Percentiles rank a stretch among this genome's conserved stretches.
These are phyloP conservation scores for Sporisorium exsertum DNA, from an alignment of 1,284 basidiomycete genomes.

Conservation along the genomic window DNA sequence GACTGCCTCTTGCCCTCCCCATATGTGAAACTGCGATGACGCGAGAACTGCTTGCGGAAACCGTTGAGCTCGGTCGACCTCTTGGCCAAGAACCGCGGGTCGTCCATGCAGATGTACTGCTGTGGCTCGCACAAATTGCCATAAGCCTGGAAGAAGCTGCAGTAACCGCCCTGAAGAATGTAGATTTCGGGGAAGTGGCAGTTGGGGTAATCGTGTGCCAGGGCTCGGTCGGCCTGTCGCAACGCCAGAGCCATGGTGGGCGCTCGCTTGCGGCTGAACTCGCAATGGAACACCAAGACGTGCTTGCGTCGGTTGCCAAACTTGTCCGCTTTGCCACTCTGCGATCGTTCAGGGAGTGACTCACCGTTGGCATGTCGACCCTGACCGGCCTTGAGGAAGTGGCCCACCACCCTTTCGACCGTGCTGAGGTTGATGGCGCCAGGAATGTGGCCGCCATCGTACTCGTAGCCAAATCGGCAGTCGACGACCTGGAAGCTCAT, in stretches of 20 bases:
- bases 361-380: constrained; percentile 70
- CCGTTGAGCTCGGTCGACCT: constrained; percentile 88
- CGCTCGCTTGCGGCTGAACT: constrained; percentile 93
- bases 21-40: constrained; percentile 65
- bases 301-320: constrained; percentile 76
- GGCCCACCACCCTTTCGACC: constrained; percentile 82
- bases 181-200: constrained; percentile 98
- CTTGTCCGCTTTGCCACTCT: constrained; percentile 77
- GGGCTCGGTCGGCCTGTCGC: constrained; percentile 86
- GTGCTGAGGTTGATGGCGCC: constrained; percentile 93
- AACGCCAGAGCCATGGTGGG: constrained; percentile 97
- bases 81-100: constrained; percentile 82
- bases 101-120: constrained; percentile 93
- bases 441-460: constrained; percentile 88
- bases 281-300: constrained; percentile 95
- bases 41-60: constrained; percentile 79
- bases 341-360: constrained; percentile 70
- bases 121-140: constrained; percentile 80
- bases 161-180: constrained; percentile 95
- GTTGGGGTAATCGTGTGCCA: constrained; percentile 88
- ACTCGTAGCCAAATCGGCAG: constrained; percentile 98
- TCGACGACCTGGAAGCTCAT: constrained; percentile 77
- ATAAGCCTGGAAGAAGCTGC: constrained; percentile 81
- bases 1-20: constrained; percentile 51
- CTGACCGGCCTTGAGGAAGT: constrained; percentile 76